Conservation (phyloP, 805 yeast genomes). For the Yamadazyma philogaea region DNA sequence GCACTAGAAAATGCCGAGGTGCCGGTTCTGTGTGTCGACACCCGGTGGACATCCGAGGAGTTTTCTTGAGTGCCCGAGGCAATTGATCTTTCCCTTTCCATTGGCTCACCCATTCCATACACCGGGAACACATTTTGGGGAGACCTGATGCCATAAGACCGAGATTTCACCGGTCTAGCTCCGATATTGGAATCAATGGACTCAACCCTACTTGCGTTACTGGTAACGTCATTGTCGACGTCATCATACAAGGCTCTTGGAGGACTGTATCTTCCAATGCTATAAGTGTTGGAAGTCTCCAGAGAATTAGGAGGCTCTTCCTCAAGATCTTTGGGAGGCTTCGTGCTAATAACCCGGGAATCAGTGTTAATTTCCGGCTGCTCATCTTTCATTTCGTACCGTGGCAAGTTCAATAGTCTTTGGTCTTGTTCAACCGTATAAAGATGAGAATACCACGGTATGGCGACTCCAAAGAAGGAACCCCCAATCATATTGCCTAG, state of each 20-base stretch:
- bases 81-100: conserved; percentile 53
- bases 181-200: background rate
- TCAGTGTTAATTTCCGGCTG: conserved; percentile 77
- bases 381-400: conserved; percentile 70
- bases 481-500: conserved; percentile 85
- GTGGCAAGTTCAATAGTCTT: conserved; percentile 57
- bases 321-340: background rate
- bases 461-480: conserved; percentile 53
- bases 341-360: conserved; percentile 65
- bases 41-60: conserved; percentile 16
- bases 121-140: conserved; percentile 83
- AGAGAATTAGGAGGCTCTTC: conserved; percentile 1
- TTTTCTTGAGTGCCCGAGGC: conserved; percentile 34
- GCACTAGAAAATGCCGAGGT: background rate
- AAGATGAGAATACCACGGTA: conserved; percentile 74
- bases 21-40: conserved; percentile 4
- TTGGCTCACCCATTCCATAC: conserved; percentile 69
- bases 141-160: conserved; percentile 30
- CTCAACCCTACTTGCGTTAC: conserved; percentile 4
- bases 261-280: conserved; percentile 5
- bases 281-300: conserved; percentile 6
- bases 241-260: conserved; percentile 11
- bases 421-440: conserved; percentile 71
- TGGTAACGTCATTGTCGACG: background rate
- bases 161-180: background rate